These are phyloP conservation scores for Talaromyces nanjingensis DNA, from an alignment of 495 filamentous ascomycete genomes.

Conservation along the genomic window DNA sequence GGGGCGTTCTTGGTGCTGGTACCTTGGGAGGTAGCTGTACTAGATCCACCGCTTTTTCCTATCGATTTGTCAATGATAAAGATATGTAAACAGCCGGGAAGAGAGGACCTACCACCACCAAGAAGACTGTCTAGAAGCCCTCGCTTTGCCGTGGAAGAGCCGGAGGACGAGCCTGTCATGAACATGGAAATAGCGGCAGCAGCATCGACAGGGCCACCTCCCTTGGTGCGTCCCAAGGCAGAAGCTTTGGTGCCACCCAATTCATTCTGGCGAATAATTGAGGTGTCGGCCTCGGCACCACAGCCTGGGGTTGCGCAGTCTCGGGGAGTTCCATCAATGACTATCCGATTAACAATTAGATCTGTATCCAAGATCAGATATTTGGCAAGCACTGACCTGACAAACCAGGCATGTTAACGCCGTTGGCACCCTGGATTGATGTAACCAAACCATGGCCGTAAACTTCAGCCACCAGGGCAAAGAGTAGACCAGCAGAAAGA, in stretches of 20 bases:
- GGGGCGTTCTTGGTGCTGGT: conserved; percentile 27
- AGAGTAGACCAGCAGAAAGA: background rate
- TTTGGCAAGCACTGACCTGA: conserved; percentile 19
- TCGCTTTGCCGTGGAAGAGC: conserved; percentile 4
- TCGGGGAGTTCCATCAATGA: conserved; percentile 50
- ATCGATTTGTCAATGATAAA: no score
- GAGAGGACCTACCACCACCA: background rate
- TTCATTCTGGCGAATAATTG: conserved; percentile 45
- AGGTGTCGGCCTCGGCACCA: conserved; percentile 33
- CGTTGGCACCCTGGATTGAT: conserved; percentile 44
- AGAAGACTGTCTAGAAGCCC: conserved; percentile 3
- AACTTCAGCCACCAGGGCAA: conserved; percentile 19
- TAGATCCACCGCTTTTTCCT: background rate
- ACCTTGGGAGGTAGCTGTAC: conserved; percentile 18
- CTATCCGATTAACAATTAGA: conserved; percentile 20
- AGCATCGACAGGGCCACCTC: conserved; percentile 46
- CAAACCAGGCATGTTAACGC: conserved; percentile 47
- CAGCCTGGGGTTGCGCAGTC: conserved; percentile 46
- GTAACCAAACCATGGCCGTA: conserved; percentile 44
- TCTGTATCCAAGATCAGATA: background rate
- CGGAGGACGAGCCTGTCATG: conserved; percentile 15
- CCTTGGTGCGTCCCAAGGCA: conserved; percentile 50
- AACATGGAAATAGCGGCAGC: conserved; percentile 26
- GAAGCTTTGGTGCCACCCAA: conserved; percentile 32
- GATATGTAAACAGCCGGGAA: background rate